Conservation (phyloP, 2,329 filamentous ascomycete species). For the Claviceps citrina region DNA sequence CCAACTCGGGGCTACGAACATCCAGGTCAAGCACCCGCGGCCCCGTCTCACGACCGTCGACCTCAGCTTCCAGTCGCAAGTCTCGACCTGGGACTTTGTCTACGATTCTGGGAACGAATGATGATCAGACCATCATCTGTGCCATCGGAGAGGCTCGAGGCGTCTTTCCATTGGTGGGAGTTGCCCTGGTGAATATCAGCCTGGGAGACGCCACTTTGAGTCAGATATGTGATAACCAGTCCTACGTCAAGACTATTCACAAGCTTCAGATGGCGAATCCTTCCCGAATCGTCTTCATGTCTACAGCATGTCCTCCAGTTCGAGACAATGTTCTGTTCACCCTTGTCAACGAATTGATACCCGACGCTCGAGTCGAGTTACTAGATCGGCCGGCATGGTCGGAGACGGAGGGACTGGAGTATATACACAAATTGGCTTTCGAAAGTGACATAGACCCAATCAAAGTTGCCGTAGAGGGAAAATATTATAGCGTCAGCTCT, state of each 20-base stretch:
- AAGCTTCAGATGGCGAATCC: conserved; percentile 73
- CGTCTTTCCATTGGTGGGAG: conserved; percentile 65
- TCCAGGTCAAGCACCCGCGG: background rate
- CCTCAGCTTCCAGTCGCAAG: conserved; percentile 29
- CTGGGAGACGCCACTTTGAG: conserved; percentile 74
- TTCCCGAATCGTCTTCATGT: conserved; percentile 63
- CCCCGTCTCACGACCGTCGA: conserved; percentile 12
- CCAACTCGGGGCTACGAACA: conserved; percentile 8
- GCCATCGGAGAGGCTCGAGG: conserved; percentile 80
- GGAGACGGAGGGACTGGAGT: conserved; percentile 60
- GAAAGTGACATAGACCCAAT: conserved; percentile 65
- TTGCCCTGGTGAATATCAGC: conserved; percentile 76
- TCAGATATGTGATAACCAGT: conserved; percentile 86
- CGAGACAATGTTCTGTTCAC: conserved; percentile 58
- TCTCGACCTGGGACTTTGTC: conserved; percentile 25
- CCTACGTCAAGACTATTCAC: conserved; percentile 75
- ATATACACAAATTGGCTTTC: conserved; percentile 66
- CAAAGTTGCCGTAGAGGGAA: conserved; percentile 64
- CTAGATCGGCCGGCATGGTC: conserved; percentile 74
- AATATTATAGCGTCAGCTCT: conserved; percentile 72
- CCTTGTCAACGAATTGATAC: conserved; percentile 49
- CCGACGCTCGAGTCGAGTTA: conserved; percentile 21
- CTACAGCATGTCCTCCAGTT: conserved; percentile 48
- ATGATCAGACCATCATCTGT: conserved; percentile 63
- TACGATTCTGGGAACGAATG: conserved; percentile 28